Conservation (phyloP, 768 basidiomycete species). For the Kwoniella dejecticola region DNA sequence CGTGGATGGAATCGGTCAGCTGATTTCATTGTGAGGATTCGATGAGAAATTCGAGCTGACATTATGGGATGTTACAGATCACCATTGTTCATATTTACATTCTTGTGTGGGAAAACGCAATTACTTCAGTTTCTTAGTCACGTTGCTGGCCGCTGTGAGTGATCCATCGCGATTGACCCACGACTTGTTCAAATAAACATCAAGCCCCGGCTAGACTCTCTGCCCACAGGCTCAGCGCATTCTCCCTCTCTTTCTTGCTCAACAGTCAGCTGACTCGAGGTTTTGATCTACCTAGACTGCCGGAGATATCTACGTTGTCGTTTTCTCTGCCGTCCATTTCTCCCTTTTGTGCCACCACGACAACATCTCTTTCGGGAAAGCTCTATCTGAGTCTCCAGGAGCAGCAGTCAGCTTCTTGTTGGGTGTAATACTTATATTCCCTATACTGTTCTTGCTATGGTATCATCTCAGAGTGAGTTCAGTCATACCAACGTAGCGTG, state of each 20-base stretch:
- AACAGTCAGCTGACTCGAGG: neutral
- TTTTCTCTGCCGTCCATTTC: constrained; percentile 80
- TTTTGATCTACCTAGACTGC: constrained; percentile 61
- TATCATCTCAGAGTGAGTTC: constrained; percentile 82
- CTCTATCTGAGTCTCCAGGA: constrained; percentile 64
- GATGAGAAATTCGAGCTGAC: neutral
- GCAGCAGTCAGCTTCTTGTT: constrained; percentile 79
- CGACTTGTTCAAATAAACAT: no score
- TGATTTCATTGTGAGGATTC: constrained; percentile 60
- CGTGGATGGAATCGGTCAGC: constrained; percentile 92
- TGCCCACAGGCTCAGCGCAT: no score
- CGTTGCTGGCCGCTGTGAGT: constrained; percentile 76
- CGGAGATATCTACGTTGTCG: constrained; percentile 72
- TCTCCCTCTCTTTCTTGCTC: no score
- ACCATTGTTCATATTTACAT: constrained; percentile 65
- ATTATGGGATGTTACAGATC: constrained; percentile 31
- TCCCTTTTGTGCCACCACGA: constrained; percentile 66
- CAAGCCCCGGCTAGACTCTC: no score
- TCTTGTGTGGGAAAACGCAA: constrained; percentile 94
- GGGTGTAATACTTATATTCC: constrained; percentile 75
- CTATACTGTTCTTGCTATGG: constrained; percentile 71
- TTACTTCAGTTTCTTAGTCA: constrained; percentile 87
- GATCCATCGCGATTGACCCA: no score
- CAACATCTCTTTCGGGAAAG: constrained; percentile 60
- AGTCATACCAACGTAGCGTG: no score